phyloP scores from a whole-genome alignment of 768 basidiomycete species.

The Obba rivulosa region DNA sequence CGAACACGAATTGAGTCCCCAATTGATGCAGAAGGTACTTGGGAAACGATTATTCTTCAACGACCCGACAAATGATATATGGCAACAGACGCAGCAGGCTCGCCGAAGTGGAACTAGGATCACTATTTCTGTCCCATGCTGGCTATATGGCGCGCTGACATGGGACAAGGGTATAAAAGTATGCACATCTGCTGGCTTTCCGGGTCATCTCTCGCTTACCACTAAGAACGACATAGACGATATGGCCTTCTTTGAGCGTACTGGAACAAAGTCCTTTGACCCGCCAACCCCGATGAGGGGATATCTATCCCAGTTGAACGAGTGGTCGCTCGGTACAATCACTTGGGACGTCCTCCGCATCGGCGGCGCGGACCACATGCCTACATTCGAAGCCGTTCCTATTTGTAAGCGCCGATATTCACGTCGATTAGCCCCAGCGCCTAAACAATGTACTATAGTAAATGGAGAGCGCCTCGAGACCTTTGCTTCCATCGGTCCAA shows the following conservation, averaged over 20 bases:
- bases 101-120: no score
- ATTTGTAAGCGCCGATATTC: slow-evolving; percentile 12
- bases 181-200: no score
- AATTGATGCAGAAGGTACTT: no score
- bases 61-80: no score
- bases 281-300: slow-evolving; percentile 9
- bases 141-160: no score
- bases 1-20: no score
- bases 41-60: no score
- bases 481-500: slow-evolving; percentile 6
- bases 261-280: slow-evolving; percentile 5
- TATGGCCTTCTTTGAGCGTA: slow-evolving; percentile 11
- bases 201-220: no score
- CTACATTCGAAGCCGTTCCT: slow-evolving; percentile 14
- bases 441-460: slow-evolving; percentile 4
- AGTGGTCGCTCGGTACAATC: slow-evolving; percentile 11
- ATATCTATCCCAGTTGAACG: slow-evolving; percentile 21
- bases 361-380: slow-evolving; percentile 15
- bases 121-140: no score
- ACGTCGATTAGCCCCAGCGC: background rate
- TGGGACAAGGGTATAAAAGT: no score
- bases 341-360: slow-evolving; percentile 11
- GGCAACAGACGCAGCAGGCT: no score
- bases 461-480: slow-evolving; percentile 11
- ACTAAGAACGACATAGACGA: no score